phyloP scores from a whole-genome alignment of 1,284 basidiomycete species.

The Rhizopogon parksii region DNA sequence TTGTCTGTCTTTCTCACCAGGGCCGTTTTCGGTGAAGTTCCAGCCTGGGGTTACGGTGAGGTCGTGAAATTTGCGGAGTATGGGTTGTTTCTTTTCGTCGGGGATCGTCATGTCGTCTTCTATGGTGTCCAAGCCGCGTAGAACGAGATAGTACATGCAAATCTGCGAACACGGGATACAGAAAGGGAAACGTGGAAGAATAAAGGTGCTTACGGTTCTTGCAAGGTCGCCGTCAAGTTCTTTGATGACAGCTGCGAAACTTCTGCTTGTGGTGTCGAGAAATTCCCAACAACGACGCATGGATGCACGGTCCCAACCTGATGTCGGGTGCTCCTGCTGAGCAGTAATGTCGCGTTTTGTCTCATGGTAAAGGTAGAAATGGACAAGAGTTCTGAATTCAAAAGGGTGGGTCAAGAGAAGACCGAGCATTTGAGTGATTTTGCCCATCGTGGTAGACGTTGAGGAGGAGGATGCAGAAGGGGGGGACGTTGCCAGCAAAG shows the following conservation, averaged over 20 bases:
- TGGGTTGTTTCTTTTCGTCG: constrained; percentile 78
- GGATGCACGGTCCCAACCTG: constrained; percentile 74
- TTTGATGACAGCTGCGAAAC: constrained; percentile 93
- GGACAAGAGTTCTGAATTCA: constrained; percentile 73
- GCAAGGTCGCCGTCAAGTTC: constrained; percentile 95
- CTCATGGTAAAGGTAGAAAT: constrained; percentile 77
- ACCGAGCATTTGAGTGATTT: constrained; percentile 39
- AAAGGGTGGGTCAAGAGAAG: constrained; percentile 67
- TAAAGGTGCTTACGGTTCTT: constrained; percentile 62
- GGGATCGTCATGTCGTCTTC: constrained; percentile 98
- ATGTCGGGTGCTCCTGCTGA: constrained; percentile 60
- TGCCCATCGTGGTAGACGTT: constrained; percentile 12
- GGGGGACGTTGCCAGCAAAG: neutral
- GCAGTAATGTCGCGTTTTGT: constrained; percentile 74
- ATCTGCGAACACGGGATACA: constrained; percentile 45
- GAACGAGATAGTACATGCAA: constrained; percentile 92
- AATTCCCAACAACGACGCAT: constrained; percentile 93
- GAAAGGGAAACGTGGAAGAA: neutral
- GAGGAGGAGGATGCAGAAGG: neutral
- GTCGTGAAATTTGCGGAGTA: constrained; percentile 81
- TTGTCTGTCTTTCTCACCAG: constrained; percentile 86
- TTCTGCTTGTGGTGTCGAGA: constrained; percentile 84
- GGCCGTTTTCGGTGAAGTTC: constrained; percentile 80
- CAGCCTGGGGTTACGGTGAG: constrained; percentile 82
- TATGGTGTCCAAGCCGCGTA: constrained; percentile 91